Evolutionary conservation across 306 rosid species (phyloP), one percentile per base, ranked within the genome.

Genomic region (Acacia acuminata): DNA sequence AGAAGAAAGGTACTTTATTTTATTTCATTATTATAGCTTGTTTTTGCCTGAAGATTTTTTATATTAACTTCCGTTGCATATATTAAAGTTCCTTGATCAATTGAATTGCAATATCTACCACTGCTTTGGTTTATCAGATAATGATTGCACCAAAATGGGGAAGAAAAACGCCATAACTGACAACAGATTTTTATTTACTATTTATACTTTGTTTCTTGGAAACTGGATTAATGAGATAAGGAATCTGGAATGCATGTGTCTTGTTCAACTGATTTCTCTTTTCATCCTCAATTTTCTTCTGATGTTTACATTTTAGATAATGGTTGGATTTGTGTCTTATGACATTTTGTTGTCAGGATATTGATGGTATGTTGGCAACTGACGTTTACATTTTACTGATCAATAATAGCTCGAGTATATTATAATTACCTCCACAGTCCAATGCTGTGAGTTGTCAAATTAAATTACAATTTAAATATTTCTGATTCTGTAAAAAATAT

Each of bases 291-390:
- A 27, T 27, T 27, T 0, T 27, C 30, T 27, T 27, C 30, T 27
- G 30, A 27, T 42, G 16, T 78, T 38, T 43, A 47, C 71, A 56
- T 48, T 75, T 70, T 64, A 69, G 65, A 75, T 82, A 75, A 51
- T 71, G 43, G 56, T 78, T 51, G 24, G n/a, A 44, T 38, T n/a
- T 65, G 19, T 82, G 43, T 60, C 79, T 56, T 61, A 11, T 76
- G 68, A 78, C 82, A 81, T 73, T 85, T 43, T 80, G 72, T 47
- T 84, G 53, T 81, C 89, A 93, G 98, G 99, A 96, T 86, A 92
- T 93, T 91, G 97, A 98, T 76, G 99, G 99, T 76, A 96, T 96
- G 71, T 91, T 96, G 92, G 97, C 38, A 34, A 34, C 38, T 34
- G 38, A 34, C 0, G 38, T 34, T 34, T 34, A 4, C 38, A 34